phyloP scores from a whole-genome alignment of 148 eudicot genomes.

The Polygonum aviculare region DNA sequence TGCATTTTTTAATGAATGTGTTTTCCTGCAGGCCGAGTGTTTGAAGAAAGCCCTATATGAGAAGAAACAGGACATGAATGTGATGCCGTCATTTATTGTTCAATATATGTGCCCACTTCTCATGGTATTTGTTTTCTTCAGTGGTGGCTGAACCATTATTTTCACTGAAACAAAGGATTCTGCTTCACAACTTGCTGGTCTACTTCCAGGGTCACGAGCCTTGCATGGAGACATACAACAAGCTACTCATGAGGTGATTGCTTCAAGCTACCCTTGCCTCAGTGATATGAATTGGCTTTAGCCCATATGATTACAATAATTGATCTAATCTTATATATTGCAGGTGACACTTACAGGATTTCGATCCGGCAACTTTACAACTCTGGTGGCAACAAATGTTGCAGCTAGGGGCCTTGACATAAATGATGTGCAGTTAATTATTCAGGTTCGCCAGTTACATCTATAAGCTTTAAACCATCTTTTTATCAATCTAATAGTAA shows the following conservation, averaged over 20 bases:
- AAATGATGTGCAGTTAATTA: constrained; percentile 80
- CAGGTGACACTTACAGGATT: constrained; percentile 80
- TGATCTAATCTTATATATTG: constrained; percentile 5
- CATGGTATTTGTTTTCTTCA: constrained; percentile 16
- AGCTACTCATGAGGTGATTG: constrained; percentile 72
- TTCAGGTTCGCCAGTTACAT: constrained; percentile 45
- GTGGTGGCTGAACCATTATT: constrained; percentile 86
- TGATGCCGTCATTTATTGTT: not conserved
- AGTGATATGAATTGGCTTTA: not conserved
- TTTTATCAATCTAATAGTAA: not conserved
- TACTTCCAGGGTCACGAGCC: constrained; percentile 76
- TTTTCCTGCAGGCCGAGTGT: too few species aligned
- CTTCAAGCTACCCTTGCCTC: not conserved
- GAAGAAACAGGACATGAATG: not conserved
- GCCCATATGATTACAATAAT: not conserved
- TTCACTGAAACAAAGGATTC: constrained; percentile 83
- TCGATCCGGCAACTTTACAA: constrained; percentile 80
- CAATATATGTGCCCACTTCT: not conserved
- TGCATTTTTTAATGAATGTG: too few species aligned
- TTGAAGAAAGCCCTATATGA: too few species aligned
- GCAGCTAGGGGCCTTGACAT: constrained; percentile 94
- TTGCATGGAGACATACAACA: constrained; percentile 96
- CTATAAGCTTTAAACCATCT: not conserved
- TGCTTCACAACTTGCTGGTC: constrained; percentile 60
- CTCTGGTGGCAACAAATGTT: constrained; percentile 89